Evolutionary conservation across 2,329 filamentous ascomycete species (phyloP).

Genomic region (Purpureocillium lavendulum): DNA sequence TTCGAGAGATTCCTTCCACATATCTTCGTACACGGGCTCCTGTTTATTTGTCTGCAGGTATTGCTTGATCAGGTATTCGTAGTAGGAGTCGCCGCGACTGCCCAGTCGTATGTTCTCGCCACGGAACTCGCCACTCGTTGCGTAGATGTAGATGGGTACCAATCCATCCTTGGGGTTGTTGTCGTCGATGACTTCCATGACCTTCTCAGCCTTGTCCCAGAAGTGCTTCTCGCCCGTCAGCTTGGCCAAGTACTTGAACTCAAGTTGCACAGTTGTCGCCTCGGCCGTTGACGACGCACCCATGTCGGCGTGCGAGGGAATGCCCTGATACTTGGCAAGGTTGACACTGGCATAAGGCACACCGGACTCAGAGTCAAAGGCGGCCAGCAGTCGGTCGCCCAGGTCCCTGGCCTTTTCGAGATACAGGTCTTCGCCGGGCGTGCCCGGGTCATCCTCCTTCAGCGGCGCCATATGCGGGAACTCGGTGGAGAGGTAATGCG

Average conservation of each 20-base stretch:
- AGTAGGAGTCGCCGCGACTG: constrained; percentile 93
- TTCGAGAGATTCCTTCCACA: constrained; percentile 82
- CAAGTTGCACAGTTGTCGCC: constrained; percentile 83
- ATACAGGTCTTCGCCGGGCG: constrained; percentile 80
- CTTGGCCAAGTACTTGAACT: constrained; percentile 95
- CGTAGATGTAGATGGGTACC: constrained; percentile 84
- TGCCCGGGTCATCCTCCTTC: constrained; percentile 60
- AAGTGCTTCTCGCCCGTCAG: constrained; percentile 87
- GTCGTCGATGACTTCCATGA: constrained; percentile 84
- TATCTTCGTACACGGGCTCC: constrained; percentile 77
- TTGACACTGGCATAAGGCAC: constrained; percentile 89
- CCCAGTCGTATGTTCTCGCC: constrained; percentile 84
- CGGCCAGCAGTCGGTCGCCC: constrained; percentile 76
- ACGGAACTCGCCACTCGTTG: constrained; percentile 68
- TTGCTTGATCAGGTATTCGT: constrained; percentile 98
- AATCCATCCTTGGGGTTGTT: constrained; percentile 74
- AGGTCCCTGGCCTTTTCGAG: constrained; percentile 93
- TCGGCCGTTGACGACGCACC: constrained; percentile 93
- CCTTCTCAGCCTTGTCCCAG: constrained; percentile 85
- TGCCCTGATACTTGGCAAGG: constrained; percentile 65
- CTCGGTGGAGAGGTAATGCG: constrained; percentile 84
- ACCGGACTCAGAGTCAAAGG: constrained; percentile 80
- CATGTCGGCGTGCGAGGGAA: constrained; percentile 73
- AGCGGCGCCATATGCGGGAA: constrained; percentile 75
- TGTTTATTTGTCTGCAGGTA: constrained; percentile 87